Conservation (phyloP, 2,329 filamentous ascomycete species). For the Chaetomium globosum region DNA sequence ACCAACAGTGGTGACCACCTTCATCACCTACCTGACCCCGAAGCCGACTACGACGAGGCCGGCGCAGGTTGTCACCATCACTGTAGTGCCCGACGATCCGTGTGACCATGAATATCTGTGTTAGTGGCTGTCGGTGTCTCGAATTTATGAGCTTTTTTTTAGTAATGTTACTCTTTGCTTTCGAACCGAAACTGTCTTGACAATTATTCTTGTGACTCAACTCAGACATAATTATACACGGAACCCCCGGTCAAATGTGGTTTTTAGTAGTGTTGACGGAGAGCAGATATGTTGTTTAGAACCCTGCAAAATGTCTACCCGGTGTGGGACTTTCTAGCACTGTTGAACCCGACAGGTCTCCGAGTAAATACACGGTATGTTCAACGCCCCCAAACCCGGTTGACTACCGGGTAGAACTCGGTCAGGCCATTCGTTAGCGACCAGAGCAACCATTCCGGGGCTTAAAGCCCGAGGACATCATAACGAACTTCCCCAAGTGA, state of each 20-base stretch:
- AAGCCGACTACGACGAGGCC: conserved; percentile 22
- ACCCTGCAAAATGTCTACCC: background rate
- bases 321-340: too few relatives aligned
- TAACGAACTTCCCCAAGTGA: too few relatives aligned
- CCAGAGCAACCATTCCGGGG: too few relatives aligned
- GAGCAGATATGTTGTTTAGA: background rate
- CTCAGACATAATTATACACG: background rate
- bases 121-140: conserved; percentile 3
- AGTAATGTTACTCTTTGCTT: background rate
- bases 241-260: too few relatives aligned
- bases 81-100: conserved; percentile 36
- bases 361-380: too few relatives aligned
- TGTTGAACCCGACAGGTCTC: too few relatives aligned
- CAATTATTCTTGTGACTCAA: background rate
- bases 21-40: conserved; percentile 34
- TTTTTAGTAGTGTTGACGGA: background rate
- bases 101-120: conserved; percentile 32
- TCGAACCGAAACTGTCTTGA: background rate
- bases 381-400: too few relatives aligned
- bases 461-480: too few relatives aligned
- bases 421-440: too few relatives aligned
- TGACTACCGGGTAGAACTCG: too few relatives aligned
- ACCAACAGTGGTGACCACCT: conserved; percentile 36
- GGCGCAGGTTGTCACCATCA: conserved; percentile 31
- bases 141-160: background rate